phyloP scores from a whole-genome alignment of 345 rosid genomes.

The Eucalyptus sp. region DNA sequence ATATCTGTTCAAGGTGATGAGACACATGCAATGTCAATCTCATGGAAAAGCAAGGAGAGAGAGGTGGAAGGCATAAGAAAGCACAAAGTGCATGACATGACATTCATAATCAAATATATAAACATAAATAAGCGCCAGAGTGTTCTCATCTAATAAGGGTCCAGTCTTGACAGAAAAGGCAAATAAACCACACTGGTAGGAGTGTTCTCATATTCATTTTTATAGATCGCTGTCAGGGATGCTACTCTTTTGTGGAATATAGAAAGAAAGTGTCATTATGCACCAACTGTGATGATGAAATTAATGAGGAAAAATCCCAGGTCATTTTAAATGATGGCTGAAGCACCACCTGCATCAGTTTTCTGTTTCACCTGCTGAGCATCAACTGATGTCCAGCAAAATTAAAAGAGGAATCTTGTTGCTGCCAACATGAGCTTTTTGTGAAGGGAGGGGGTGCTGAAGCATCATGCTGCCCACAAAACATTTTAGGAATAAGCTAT shows the following conservation, averaged over 20 bases:
- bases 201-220: not conserved
- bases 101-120: not conserved
- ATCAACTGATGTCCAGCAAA: not conserved
- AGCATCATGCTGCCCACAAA: not conserved
- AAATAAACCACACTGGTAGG: not conserved
- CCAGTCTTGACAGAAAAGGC: not conserved
- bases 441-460: not conserved
- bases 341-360: not conserved
- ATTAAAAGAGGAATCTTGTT: not conserved
- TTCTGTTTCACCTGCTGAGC: not conserved
- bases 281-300: not conserved
- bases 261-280: not conserved
- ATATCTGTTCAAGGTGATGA: conserved; percentile 44
- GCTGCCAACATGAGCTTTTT: not conserved
- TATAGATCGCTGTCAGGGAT: not conserved
- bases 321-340: not conserved
- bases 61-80: not conserved
- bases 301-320: not conserved
- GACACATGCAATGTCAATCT: not conserved
- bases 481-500: not conserved
- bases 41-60: not conserved
- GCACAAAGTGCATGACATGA: not conserved
- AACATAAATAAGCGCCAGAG: not conserved
- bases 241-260: not conserved
- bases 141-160: not conserved